phyloP scores from a whole-genome alignment of 2,329 filamentous ascomycete species.

The Aspergillus puulaauensis region DNA sequence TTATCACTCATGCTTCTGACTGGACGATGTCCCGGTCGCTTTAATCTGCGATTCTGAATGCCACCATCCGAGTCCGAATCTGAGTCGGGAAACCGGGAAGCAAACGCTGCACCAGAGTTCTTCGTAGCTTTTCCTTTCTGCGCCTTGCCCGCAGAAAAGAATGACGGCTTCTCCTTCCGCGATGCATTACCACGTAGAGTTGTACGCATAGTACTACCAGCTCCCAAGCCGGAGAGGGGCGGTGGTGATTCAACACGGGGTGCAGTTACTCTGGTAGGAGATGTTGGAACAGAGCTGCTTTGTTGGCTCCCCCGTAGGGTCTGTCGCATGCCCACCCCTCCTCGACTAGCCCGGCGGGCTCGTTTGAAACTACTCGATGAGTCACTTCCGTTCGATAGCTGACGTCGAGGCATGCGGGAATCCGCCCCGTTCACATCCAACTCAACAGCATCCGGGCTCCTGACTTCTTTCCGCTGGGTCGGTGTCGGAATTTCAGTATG shows the following conservation, averaged over 20 bases:
- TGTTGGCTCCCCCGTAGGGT: slow-evolving; percentile 65
- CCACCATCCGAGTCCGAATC: slow-evolving; percentile 69
- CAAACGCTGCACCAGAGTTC: slow-evolving; percentile 32
- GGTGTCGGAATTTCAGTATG: slow-evolving; percentile 19
- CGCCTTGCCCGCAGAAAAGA: slow-evolving; percentile 40
- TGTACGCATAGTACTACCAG: slow-evolving; percentile 42
- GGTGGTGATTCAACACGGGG: slow-evolving; percentile 54
- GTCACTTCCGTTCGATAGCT: slow-evolving; percentile 66
- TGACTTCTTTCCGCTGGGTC: slow-evolving; percentile 17
- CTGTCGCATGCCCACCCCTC: slow-evolving; percentile 62
- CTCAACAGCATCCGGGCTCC: slow-evolving; percentile 4
- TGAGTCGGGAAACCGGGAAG: slow-evolving; percentile 59
- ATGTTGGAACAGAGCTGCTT: slow-evolving; percentile 36
- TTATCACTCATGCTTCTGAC: slow-evolving; percentile 75
- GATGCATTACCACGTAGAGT: slow-evolving; percentile 52
- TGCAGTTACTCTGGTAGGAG: slow-evolving; percentile 56
- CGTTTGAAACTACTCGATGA: slow-evolving; percentile 76
- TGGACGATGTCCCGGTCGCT: slow-evolving; percentile 56
- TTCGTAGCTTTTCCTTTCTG: slow-evolving; percentile 29
- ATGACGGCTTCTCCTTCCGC: slow-evolving; percentile 39
- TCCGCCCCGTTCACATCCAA: slow-evolving; percentile 7
- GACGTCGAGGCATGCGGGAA: slow-evolving; percentile 45
- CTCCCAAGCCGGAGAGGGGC: slow-evolving; percentile 43
- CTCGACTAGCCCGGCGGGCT: slow-evolving; percentile 47
- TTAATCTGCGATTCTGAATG: slow-evolving; percentile 31